Conservation (phyloP, 345 rosid species). For the Sisymbrium irio region DNA sequence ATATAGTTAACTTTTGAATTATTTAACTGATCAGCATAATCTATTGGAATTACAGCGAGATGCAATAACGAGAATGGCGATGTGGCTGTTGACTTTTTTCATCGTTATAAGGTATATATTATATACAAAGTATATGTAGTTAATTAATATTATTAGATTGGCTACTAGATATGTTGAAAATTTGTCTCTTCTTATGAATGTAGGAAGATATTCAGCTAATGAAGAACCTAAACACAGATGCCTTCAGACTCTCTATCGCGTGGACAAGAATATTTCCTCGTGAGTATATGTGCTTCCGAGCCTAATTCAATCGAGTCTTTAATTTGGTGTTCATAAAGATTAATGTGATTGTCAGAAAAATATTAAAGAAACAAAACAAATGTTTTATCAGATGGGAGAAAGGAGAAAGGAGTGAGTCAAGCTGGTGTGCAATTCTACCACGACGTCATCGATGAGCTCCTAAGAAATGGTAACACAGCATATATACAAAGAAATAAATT, state of each 20-base stretch:
- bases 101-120: constrained; percentile 48
- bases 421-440: constrained; percentile 51
- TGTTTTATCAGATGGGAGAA: constrained; percentile 37
- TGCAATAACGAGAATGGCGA: constrained; percentile 21
- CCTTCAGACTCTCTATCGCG: constrained; percentile 52
- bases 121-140: too few species aligned
- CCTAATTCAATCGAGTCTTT: too few species aligned
- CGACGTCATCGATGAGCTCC: constrained; percentile 46
- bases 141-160: too few species aligned
- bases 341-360: too few species aligned
- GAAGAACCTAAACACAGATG: constrained; percentile 42
- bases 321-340: too few species aligned
- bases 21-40: too few species aligned
- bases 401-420: constrained; percentile 42
- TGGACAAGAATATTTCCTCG: constrained; percentile 55
- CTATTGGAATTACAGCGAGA: not conserved
- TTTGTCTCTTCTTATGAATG: not conserved
- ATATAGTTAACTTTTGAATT: too few species aligned
- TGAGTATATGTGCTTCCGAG: constrained; percentile 21
- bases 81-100: constrained; percentile 43
- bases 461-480: constrained; percentile 40
- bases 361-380: not conserved
- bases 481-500: too few species aligned
- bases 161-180: not conserved
- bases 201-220: constrained; percentile 44